Conservation (phyloP, 257 asterid genomes). For the Scutellaria galericulata region DNA sequence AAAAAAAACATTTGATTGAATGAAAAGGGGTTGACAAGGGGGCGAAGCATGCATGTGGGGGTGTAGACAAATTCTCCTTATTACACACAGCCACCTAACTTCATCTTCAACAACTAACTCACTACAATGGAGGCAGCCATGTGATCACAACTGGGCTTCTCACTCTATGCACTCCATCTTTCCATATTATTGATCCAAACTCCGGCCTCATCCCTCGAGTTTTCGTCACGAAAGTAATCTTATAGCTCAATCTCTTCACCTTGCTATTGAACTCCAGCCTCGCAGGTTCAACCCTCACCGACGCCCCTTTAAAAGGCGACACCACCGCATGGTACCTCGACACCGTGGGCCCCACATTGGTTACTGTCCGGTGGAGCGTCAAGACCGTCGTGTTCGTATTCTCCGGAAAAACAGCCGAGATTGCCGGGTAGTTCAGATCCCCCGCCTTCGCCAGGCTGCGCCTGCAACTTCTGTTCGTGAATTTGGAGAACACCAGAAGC, state of each 20-base stretch:
- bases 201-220: constrained; percentile 59
- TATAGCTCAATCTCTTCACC: constrained; percentile 59
- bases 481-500: constrained; percentile 67
- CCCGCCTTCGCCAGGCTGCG: constrained; percentile 50
- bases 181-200: constrained; percentile 76
- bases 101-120: not conserved
- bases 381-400: constrained; percentile 36
- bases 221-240: constrained; percentile 52
- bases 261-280: constrained; percentile 53
- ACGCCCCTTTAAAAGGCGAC: constrained; percentile 67
- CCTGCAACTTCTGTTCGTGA: constrained; percentile 59
- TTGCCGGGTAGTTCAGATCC: constrained; percentile 83
- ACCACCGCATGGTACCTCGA: constrained; percentile 67
- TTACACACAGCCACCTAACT: constrained; percentile 13
- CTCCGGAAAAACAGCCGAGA: constrained; percentile 71
- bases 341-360: constrained; percentile 72
- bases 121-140: constrained; percentile 70
- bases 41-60: not conserved
- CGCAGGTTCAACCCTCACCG: constrained; percentile 67
- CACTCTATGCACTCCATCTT: constrained; percentile 65
- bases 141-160: constrained; percentile 85
- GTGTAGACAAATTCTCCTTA: constrained; percentile 41
- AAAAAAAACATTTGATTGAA: constrained; percentile 22
- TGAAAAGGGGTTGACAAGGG: not conserved
- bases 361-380: constrained; percentile 65